These are phyloP conservation scores for Ceratobasidium sp. DNA, from an alignment of 1,284 basidiomycete species.

Conservation along the genomic window DNA sequence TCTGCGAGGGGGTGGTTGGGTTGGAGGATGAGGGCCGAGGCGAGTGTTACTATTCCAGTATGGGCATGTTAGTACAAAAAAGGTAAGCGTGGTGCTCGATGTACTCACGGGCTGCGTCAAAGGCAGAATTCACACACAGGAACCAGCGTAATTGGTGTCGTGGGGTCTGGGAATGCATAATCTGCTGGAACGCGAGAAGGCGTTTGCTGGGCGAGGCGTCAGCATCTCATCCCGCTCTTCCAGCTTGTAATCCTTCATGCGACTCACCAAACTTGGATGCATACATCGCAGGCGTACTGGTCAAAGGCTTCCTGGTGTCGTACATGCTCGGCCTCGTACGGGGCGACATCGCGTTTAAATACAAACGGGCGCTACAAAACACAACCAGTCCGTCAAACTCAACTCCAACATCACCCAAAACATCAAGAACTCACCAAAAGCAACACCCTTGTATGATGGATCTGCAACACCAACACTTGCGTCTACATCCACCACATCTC, in stretches of 20 bases:
- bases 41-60: constrained; percentile 24
- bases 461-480: constrained; percentile 19
- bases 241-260: too few species aligned
- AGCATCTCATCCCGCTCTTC: too few species aligned
- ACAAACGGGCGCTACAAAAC: constrained; percentile 23
- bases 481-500: not conserved
- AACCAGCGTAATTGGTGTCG: constrained; percentile 38
- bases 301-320: constrained; percentile 20
- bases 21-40: constrained; percentile 34
- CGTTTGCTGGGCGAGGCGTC: constrained; percentile 11
- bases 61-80: not conserved
- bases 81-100: too few species aligned
- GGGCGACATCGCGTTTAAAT: constrained; percentile 28
- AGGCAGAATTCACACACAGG: constrained; percentile 30
- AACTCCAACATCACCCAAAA: not conserved
- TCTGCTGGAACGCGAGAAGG: constrained; percentile 30
- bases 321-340: constrained; percentile 8
- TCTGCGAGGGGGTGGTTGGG: constrained; percentile 32
- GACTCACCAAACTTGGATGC: constrained; percentile 38
- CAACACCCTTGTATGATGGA: constrained; percentile 26
- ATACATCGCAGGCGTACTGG: constrained; percentile 38
- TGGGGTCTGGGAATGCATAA: constrained; percentile 35
- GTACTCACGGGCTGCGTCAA: constrained; percentile 37
- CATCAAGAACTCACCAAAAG: constrained; percentile 13
- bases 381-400: not conserved